Percentiles rank a stretch among this genome's conserved stretches.
Conservation (phyloP, 1,284 basidiomycete species). For the Ganoderma sinense region DNA sequence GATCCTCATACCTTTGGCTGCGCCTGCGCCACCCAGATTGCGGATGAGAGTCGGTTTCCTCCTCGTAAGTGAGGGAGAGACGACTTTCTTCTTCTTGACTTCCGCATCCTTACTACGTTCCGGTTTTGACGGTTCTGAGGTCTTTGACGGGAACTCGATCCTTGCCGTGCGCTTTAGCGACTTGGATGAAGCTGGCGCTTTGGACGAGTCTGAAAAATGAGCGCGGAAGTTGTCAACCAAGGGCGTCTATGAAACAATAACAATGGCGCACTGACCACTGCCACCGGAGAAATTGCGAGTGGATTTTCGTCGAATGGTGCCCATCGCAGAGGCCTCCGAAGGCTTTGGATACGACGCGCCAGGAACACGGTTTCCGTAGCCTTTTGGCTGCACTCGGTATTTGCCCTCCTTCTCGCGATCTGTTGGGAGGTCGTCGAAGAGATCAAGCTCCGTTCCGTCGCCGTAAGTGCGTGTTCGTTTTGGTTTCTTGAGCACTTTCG, state of each 20-base stretch:
- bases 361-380: slow-evolving; percentile 65
- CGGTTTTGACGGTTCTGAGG: slow-evolving; percentile 24
- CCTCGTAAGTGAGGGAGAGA: slow-evolving; percentile 53
- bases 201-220: slow-evolving; percentile 29
- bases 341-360: slow-evolving; percentile 58
- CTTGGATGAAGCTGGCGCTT: slow-evolving; percentile 42
- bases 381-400: slow-evolving; percentile 75
- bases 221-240: slow-evolving; percentile 13
- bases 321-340: slow-evolving; percentile 50
- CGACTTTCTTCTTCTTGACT: slow-evolving; percentile 63
- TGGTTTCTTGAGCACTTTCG: slow-evolving; percentile 77
- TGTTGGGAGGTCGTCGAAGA: slow-evolving; percentile 88
- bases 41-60: slow-evolving; percentile 88
- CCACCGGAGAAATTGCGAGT: slow-evolving; percentile 45
- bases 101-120: slow-evolving; percentile 39
- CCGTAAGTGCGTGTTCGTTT: slow-evolving; percentile 81
- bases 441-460: slow-evolving; percentile 93
- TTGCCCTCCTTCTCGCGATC: slow-evolving; percentile 82
- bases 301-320: slow-evolving; percentile 60
- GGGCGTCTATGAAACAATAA: neutral
- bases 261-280: slow-evolving; percentile 30
- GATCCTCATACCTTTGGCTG: slow-evolving; percentile 75
- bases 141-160: slow-evolving; percentile 42
- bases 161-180: slow-evolving; percentile 52
- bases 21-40: slow-evolving; percentile 76